Percentiles rank a stretch among this genome's conserved stretches.
Evolutionary conservation across 2,329 filamentous ascomycete genomes (phyloP).

Genomic region (Ophiostoma piceae): DNA sequence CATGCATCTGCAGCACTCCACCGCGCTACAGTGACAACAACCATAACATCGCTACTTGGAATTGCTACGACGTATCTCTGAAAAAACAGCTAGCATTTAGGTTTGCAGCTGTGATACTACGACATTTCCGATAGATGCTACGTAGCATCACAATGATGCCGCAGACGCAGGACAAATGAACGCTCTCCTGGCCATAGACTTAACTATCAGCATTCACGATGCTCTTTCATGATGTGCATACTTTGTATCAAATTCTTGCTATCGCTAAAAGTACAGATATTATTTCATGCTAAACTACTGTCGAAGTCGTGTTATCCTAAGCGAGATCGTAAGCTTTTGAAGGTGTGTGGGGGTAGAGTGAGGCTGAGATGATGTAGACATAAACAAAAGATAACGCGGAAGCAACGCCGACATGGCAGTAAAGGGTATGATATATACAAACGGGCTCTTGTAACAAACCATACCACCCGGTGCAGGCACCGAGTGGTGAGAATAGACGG

Average conservation of each 20-base stretch:
- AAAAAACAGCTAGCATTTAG: neutral
- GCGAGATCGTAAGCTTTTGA: neutral
- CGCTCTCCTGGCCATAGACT: too few relatives aligned
- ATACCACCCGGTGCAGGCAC: neutral
- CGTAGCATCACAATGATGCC: neutral
- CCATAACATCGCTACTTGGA: neutral
- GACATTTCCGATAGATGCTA: neutral
- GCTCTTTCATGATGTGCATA: too few relatives aligned
- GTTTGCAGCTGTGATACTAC: neutral
- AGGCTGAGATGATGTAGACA: neutral
- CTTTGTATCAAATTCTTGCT: too few relatives aligned
- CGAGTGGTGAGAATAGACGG: neutral
- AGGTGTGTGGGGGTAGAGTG: neutral
- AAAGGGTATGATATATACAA: constrained; percentile 4
- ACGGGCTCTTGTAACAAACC: constrained; percentile 10
- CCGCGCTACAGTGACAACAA: neutral
- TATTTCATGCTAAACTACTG: too few relatives aligned
- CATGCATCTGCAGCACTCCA: neutral
- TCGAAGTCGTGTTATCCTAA: too few relatives aligned
- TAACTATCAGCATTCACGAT: too few relatives aligned
- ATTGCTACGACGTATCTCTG: neutral
- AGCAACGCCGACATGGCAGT: neutral
- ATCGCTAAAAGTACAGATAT: too few relatives aligned
- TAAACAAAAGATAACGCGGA: neutral
- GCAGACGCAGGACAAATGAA: neutral